A percentile compares a stretch with the other conserved stretches of the same genome.
These are phyloP conservation scores for Amylocarpus encephaloides DNA, from an alignment of 2,329 filamentous ascomycete species.

Conservation along the genomic window DNA sequence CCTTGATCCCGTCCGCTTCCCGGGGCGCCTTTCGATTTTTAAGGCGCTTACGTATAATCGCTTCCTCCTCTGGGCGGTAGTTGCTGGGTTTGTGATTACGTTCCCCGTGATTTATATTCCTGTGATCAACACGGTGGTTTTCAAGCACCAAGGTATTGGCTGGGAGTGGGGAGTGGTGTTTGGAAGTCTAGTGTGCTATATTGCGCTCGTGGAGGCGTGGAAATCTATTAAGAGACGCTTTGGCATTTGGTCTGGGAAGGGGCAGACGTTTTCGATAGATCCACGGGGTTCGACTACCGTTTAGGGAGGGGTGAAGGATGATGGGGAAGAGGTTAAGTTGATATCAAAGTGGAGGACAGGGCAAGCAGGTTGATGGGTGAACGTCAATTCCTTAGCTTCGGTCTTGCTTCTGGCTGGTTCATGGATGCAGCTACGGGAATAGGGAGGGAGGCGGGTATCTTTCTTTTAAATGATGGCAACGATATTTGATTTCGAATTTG, in stretches of 20 bases:
- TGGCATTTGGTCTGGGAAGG: neutral
- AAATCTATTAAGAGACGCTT: constrained; percentile 56
- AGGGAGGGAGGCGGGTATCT: no score
- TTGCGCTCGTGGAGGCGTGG: constrained; percentile 60
- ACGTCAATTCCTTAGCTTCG: neutral
- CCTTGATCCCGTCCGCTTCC: constrained; percentile 51
- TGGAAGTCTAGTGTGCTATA: constrained; percentile 51
- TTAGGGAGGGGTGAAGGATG: neutral
- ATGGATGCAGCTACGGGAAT: neutral
- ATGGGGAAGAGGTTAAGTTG: neutral
- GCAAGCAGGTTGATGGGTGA: no score
- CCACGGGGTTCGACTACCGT: neutral
- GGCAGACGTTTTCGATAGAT: neutral
- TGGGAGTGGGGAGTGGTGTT: constrained; percentile 70
- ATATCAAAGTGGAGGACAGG: neutral
- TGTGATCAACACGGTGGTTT: constrained; percentile 57
- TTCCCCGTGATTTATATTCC: constrained; percentile 65
- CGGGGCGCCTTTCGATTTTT: constrained; percentile 45
- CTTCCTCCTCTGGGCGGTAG: constrained; percentile 59
- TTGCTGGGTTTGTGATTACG: constrained; percentile 52
- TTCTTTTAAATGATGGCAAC: no score
- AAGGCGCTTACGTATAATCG: constrained; percentile 62
- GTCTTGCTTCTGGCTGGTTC: neutral
- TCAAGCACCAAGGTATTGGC: constrained; percentile 61
- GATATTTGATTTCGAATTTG: no score